Percentiles rank a stretch among this genome's conserved stretches.
Conservation (phyloP, 2,329 filamentous ascomycete genomes). For the Alternaria sp. region DNA sequence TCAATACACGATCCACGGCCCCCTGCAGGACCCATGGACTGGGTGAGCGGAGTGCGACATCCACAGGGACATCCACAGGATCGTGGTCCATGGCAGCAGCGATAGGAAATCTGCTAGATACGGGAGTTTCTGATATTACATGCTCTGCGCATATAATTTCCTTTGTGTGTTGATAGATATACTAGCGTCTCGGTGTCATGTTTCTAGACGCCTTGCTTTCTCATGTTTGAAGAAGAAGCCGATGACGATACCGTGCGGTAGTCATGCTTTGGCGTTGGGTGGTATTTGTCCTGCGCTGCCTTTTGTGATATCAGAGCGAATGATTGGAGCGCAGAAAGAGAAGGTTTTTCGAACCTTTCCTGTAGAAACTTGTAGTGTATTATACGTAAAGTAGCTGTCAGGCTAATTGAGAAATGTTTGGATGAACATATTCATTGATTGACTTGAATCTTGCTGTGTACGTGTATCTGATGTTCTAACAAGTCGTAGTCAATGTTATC, state of each 20-base stretch:
- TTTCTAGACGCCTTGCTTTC: neutral
- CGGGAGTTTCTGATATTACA: neutral
- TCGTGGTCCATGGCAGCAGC: conserved; percentile 29
- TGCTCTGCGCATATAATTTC: conserved; percentile 4
- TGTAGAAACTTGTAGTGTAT: conserved; percentile 5
- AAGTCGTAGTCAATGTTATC: neutral
- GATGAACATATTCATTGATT: neutral
- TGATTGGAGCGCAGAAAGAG: conserved; percentile 1
- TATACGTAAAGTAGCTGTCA: neutral
- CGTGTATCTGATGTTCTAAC: neutral
- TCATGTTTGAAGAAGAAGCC: neutral
- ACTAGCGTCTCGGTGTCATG: neutral
- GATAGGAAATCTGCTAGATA: neutral
- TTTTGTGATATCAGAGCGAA: neutral
- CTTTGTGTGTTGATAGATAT: conserved; percentile 3
- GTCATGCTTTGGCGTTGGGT: conserved; percentile 3
- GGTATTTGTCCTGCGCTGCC: neutral
- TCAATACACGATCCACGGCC: conserved; percentile 27
- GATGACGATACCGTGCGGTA: neutral
- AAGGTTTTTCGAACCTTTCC: neutral
- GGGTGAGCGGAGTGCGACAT: conserved; percentile 31
- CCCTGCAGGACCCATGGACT: conserved; percentile 30
- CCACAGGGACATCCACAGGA: conserved; percentile 30
- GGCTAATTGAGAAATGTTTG: neutral
- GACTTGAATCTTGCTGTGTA: neutral